phyloP scores from a whole-genome alignment of 2,329 filamentous ascomycete species.

The Chlorencoelia australis region DNA sequence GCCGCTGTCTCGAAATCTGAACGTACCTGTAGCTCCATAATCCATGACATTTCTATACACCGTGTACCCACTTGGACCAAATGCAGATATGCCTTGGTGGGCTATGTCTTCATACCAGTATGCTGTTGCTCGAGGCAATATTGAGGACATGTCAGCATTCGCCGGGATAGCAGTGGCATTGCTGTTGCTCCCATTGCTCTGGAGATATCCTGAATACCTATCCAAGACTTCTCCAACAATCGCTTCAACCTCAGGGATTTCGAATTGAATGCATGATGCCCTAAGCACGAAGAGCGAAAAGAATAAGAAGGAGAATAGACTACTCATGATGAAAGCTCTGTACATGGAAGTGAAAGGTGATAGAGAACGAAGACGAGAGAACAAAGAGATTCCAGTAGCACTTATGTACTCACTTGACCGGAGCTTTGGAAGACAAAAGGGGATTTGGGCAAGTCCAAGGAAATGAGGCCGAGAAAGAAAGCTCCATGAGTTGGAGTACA shows the following conservation, averaged over 20 bases:
- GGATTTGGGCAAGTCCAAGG: background rate
- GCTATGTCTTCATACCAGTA: conserved; percentile 15
- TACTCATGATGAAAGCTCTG: conserved; percentile 4
- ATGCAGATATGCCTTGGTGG: conserved; percentile 14
- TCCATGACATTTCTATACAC: conserved; percentile 14
- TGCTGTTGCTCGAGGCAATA: conserved; percentile 5
- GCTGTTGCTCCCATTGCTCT: conserved; percentile 2
- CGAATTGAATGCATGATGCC: conserved; percentile 5
- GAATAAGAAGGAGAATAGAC: background rate
- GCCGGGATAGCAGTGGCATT: background rate
- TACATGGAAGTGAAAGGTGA: background rate
- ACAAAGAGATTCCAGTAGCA: background rate
- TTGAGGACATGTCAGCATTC: conserved; percentile 4
- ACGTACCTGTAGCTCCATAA: conserved; percentile 10
- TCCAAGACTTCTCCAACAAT: conserved; percentile 4
- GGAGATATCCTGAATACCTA: conserved; percentile 4
- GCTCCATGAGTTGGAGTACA: background rate
- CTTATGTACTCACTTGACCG: background rate
- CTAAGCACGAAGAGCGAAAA: conserved; percentile 2
- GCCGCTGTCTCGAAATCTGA: conserved; percentile 31
- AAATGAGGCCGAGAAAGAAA: background rate
- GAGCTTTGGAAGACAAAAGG: background rate
- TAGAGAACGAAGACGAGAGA: background rate
- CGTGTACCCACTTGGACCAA: conserved; percentile 10
- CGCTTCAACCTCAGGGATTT: conserved; percentile 5